Base-by-base conservation (phyloP, 2,329 filamentous ascomycete genomes). In the Coniella vitis region DNA sequence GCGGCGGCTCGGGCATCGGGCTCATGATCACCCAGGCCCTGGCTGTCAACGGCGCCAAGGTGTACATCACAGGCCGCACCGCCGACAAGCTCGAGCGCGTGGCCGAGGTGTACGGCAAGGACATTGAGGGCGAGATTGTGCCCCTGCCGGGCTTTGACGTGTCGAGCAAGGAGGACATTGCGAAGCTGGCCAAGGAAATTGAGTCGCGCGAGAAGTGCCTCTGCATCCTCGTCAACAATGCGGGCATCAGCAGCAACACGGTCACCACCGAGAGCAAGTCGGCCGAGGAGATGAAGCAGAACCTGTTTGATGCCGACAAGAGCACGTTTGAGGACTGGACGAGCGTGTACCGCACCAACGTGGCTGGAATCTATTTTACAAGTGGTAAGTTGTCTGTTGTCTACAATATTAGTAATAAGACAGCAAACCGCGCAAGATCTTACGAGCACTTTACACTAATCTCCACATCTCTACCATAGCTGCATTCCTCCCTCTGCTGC, bases 321-420 rank as follows among this genome's bases (percentile, higher is more conserved):
- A 62, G 67, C 3, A 78, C 69, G 0, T 73, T 86, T 49, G 79
- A 87, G 31, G 79, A 84, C 57, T 93, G 87, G 88, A 75, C 74
- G n/a, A 66, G 76, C 36, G 79, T 80, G 0, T 90, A 86, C 70
- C 78, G 79, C 51, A 87, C 86, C 17, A 90, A 94, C 55, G 86
- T 90, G 10, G 79, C 87, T 29, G 78, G 76, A 52, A 72, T 81
- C 48, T 86, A 80, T 69, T 86, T 83, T 55, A 72, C 78, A 43
- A 47, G 47, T 34, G 51, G 51, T 53, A 29, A 45, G 34, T 21
- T 2, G 38, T 21, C 34, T 34, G 4, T n/a, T 8, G 8, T 16
- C 42, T 31, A 4, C 32, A n/a, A 20, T 4, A 5, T 29, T 20
- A 7, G 2, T 4, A 21, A 5, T 14, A n/a, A 14, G 3, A 17